Evolutionary conservation across 2,329 filamentous ascomycete genomes (phyloP), one percentile per base, ranked within the genome.

Genomic region (Cladobotryum mycophilum): DNA sequence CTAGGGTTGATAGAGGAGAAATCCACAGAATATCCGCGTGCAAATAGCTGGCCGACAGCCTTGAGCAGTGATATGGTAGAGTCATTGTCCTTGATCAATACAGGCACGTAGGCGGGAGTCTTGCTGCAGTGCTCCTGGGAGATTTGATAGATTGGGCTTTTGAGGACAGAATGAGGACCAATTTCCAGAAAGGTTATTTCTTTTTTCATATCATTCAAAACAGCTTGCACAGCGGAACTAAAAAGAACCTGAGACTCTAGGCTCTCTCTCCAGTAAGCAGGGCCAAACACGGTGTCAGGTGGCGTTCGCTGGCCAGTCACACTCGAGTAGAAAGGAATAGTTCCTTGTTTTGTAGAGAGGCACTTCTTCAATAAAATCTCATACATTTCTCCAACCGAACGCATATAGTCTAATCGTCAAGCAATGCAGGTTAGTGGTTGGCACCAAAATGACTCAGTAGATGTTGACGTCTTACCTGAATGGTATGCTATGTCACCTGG

Each of bases 161-260:
- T 25, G 1, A 59, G 51, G 3, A 56, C 51, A 2, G 52, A 35
- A 33, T 61, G 58, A 30, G 56, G 58, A 2, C 60, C 60, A 8
- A 62, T 15, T 34, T 62, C 60, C 12, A 64, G 25, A 9, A 61
- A 41, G 3, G 57, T 8, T 7, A 11, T 30, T 30, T 30, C 25
- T 30, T 30, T 7, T 8, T 4, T 30, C 7, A 35, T 7, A 30
- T 30, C 25, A 7, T 9, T 37, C 11, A 48, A 14, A 4, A 30
- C 47, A 6, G 41, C 47, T 38, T 17, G 30, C 1, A 64, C 46
- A 11, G 60, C 56, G 4, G 49, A 55, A 6, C 42, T 51, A 48
- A 61, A 65, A 5, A 58, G 52, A 2, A 69, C 65, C 2, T 63
- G 60, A 3, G 55, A 59, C 30, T 64, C 59, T 41, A 69, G 53